Evolutionary conservation across 495 filamentous ascomycete species (phyloP).

Genomic region (Talaromyces liani): DNA sequence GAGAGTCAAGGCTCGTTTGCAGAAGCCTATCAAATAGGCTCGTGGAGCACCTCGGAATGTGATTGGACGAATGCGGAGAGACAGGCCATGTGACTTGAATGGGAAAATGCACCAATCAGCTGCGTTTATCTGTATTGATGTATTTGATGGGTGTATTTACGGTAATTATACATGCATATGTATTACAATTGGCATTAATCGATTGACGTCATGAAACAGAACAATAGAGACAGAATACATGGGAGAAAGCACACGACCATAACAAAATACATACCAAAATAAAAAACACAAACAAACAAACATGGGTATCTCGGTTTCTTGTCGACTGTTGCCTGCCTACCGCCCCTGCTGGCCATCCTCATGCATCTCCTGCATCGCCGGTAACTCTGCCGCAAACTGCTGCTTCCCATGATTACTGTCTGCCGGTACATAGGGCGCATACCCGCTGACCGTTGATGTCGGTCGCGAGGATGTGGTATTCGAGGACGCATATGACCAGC

Average conservation of each 20-base stretch:
- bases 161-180: background rate
- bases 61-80: background rate
- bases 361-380: background rate
- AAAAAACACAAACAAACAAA: background rate
- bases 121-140: background rate
- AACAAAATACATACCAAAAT: background rate
- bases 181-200: background rate
- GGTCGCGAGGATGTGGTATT: background rate
- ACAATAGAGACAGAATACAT: background rate
- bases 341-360: background rate
- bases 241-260: background rate
- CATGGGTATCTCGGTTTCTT: background rate
- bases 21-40: background rate
- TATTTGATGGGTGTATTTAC: background rate
- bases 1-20: too few relatives aligned
- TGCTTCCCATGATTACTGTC: background rate
- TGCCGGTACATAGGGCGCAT: background rate
- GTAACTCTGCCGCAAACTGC: slow-evolving; percentile 4
- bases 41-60: background rate
- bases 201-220: background rate
- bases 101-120: background rate
- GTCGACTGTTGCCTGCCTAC: background rate
- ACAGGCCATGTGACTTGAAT: background rate
- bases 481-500: background rate
- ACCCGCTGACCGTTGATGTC: background rate